Base-by-base conservation (phyloP, 108 stramenopile species). In the Cyclotella atomus region DNA sequence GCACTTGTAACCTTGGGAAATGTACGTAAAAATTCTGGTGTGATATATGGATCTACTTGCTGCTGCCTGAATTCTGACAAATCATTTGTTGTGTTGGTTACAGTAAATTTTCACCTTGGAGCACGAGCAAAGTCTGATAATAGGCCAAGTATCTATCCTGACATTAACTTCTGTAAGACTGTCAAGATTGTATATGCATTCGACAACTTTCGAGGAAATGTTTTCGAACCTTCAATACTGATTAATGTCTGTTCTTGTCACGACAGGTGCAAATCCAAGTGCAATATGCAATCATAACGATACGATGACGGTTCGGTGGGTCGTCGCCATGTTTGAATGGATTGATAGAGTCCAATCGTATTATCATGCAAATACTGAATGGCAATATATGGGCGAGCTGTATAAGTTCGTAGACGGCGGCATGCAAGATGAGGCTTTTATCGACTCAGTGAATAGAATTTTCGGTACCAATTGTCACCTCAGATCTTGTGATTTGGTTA, bases 141-240 rank as follows among this genome's bases (percentile, higher is more conserved):
- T 34, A 62, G 77, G 0, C 71, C 77, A 15, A 56, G 53, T 49
- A 34, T 72, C 23, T 72, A 72, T 55, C 77, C 77, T 12, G 57
- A 65, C n/a, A 65, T 78, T 20, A 61, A 78, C 20, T 78, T 78
- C 72, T 78, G 77, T 65, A 65, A 62, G 61, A 44, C n/a, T n/a
- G n/a, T n/a, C n/a, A n/a, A n/a, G n/a, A n/a, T n/a, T n/a, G n/a
- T n/a, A n/a, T n/a, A n/a, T n/a, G n/a, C n/a, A n/a, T n/a, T n/a
- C n/a, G n/a, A n/a, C n/a, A n/a, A n/a, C n/a, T n/a, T n/a, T n/a
- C n/a, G n/a, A n/a, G n/a, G n/a, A n/a, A n/a, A n/a, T n/a, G n/a
- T n/a, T n/a, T n/a, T n/a, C n/a, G n/a, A n/a, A n/a, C n/a, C n/a
- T n/a, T n/a, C n/a, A n/a, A n/a, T n/a, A n/a, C n/a, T n/a, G n/a